Evolutionary conservation across 805 yeast genomes (phyloP).

Genomic region (Ogataea polymorpha): DNA sequence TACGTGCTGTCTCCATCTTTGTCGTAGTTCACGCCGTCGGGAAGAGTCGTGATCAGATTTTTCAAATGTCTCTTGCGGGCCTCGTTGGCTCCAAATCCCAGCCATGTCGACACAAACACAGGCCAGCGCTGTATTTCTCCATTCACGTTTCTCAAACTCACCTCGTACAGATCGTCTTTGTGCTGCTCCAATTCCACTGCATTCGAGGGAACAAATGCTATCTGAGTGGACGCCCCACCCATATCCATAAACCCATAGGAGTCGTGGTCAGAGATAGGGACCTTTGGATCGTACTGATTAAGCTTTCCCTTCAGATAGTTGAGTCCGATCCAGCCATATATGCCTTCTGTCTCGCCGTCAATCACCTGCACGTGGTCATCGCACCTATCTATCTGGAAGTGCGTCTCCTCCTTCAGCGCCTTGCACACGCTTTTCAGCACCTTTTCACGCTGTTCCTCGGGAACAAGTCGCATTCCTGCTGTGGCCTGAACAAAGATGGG

Average conservation of each 20-base stretch:
- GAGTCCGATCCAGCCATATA: slow-evolving; percentile 93
- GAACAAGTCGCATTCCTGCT: slow-evolving; percentile 90
- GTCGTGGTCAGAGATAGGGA: slow-evolving; percentile 25
- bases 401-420: slow-evolving; percentile 48
- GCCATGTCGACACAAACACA: slow-evolving; percentile 93
- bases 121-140: slow-evolving; percentile 77
- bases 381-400: slow-evolving; percentile 60
- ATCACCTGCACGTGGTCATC: slow-evolving; percentile 74
- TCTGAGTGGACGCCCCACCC: slow-evolving; percentile 99
- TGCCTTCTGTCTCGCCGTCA: slow-evolving; percentile 92
- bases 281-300: slow-evolving; percentile 40
- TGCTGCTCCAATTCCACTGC: slow-evolving; percentile 59
- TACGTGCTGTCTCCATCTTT: slow-evolving; percentile 44
- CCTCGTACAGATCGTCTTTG: slow-evolving; percentile 65
- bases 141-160: slow-evolving; percentile 62
- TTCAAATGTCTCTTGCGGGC: slow-evolving; percentile 76
- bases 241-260: slow-evolving; percentile 95
- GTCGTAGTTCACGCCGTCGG: slow-evolving; percentile 44
- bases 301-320: slow-evolving; percentile 76
- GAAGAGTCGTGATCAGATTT: slow-evolving; percentile 45
- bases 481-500: slow-evolving; percentile 93
- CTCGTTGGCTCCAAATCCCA: slow-evolving; percentile 96
- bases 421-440: slow-evolving; percentile 63
- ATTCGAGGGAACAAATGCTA: slow-evolving; percentile 83
- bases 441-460: slow-evolving; percentile 46